phyloP scores from a whole-genome alignment of 768 basidiomycete species.

The Leccinum barrowsii region DNA sequence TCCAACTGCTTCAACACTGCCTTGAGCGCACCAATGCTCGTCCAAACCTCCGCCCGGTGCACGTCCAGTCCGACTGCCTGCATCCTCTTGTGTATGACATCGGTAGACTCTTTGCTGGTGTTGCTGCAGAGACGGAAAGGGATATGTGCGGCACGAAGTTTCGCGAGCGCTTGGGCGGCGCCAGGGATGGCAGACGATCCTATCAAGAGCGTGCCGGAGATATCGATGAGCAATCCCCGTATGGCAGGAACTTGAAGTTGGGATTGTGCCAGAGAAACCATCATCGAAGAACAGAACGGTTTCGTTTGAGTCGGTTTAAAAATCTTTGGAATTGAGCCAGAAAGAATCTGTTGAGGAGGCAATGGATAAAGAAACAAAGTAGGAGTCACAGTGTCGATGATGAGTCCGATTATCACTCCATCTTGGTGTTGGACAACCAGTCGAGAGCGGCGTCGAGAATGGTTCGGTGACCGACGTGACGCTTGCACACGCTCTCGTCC shows the following conservation, averaged over 20 bases:
- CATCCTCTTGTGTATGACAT: slow-evolving; percentile 42
- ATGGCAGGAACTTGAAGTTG: slow-evolving; percentile 29
- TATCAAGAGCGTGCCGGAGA: slow-evolving; percentile 65
- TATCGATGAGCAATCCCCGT: slow-evolving; percentile 56
- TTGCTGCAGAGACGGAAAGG: slow-evolving; percentile 64
- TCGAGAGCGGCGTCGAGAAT: too few relatives aligned
- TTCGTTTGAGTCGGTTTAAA: too few relatives aligned
- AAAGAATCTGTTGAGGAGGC: slow-evolving; percentile 18
- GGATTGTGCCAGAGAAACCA: not conserved
- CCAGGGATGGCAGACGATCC: slow-evolving; percentile 45
- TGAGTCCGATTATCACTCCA: too few relatives aligned
- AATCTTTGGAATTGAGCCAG: too few relatives aligned
- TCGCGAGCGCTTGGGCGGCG: slow-evolving; percentile 33
- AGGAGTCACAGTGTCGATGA: too few relatives aligned
- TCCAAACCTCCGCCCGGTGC: slow-evolving; percentile 49
- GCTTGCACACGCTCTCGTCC: slow-evolving; percentile 45
- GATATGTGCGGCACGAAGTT: slow-evolving; percentile 32
- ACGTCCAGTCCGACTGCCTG: slow-evolving; percentile 48
- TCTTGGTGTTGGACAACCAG: too few relatives aligned
- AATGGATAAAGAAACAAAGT: too few relatives aligned
- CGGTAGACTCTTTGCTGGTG: slow-evolving; percentile 61
- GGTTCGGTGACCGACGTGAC: too few relatives aligned
- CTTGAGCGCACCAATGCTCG: slow-evolving; percentile 60
- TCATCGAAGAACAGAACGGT: not conserved
- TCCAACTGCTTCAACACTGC: slow-evolving; percentile 39